These are phyloP conservation scores for Anisodus tanguticus DNA, from an alignment of 257 asterid genomes.

Conservation along the genomic window DNA sequence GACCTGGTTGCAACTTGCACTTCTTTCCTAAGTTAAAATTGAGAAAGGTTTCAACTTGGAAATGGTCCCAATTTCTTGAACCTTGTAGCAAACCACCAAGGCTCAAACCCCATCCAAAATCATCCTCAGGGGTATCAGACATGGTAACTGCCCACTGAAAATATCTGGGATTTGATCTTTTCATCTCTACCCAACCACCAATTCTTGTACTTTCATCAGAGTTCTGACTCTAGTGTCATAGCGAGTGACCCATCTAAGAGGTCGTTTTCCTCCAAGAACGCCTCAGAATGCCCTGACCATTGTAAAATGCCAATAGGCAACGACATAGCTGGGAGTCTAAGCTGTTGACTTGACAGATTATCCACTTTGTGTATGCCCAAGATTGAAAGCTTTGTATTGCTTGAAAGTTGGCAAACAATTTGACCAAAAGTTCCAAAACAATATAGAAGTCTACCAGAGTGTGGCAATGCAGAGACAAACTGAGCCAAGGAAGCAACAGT, in stretches of 20 bases:
- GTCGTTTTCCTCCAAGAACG: conserved; percentile 47
- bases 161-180: conserved; percentile 47
- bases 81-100: conserved; percentile 66
- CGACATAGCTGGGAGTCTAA: conserved; percentile 63
- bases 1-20: conserved; percentile 72
- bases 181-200: conserved; percentile 84
- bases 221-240: conserved; percentile 60
- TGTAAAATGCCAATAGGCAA: conserved; percentile 55
- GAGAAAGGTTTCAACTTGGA: conserved; percentile 70
- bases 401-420: conserved; percentile 64
- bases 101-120: conserved; percentile 81
- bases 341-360: conserved; percentile 45
- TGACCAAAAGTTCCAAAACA: conserved; percentile 78
- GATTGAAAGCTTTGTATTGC: conserved; percentile 72
- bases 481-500: conserved; percentile 72
- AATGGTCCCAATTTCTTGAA: conserved; percentile 56
- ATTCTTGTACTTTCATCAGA: conserved; percentile 62
- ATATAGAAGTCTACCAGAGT: conserved; percentile 38
- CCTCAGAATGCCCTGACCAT: conserved; percentile 41
- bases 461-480: conserved; percentile 53
- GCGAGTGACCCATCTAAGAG: conserved; percentile 62
- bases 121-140: conserved; percentile 75
- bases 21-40: conserved; percentile 60
- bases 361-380: conserved; percentile 63
- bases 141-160: conserved; percentile 70